Evolutionary conservation across 2,329 filamentous ascomycete genomes (phyloP), one percentile per base, ranked within the genome.

Genomic region (Allantophomopsis lycopodina): DNA sequence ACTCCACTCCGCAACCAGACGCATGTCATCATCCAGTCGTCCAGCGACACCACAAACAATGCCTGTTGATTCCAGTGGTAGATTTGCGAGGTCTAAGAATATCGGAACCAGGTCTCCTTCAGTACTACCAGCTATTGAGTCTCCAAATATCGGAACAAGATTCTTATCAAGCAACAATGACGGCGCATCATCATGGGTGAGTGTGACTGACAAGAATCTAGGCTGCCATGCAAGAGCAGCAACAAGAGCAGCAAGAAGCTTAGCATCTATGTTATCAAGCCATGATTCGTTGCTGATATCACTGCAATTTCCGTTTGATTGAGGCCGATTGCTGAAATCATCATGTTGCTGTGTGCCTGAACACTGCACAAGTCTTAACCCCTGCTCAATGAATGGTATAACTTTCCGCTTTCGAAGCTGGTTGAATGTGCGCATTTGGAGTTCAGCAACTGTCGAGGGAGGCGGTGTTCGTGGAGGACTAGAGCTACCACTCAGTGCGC

Each of bases 41-140:
- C 87, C 85, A 0, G 89, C 88, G 2, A 98, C 85, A 20, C 91
- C 89, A 49, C 88, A 95, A 3, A 98, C 86, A 42, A 98, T 95
- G 16, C 89, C 89, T 0, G 88, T 94, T 7, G 86, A 87, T 57
- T 94, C 86, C 33, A 89, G 70, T 0, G 89, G 84, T 32, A 96
- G 64, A 33, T 76, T 76, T 15, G 75, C 76, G 18, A 98, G 69
- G 51, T 96, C 86, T 3, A 98, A 70, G 42, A 87, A 89, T 49
- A 98, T 91, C 1, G 91, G 87, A 2, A 93, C 76, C 28, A 88
- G 68, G 42, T 75, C 76, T 47, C 78, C 78, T 39, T 77, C 77
- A 36, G 74, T 83, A 44, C 79, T 73, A 11, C 85, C 87, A 0
- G 94, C 73, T 2, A 96, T 64, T 0, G 85, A 73, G 50, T 83